These are phyloP conservation scores for Trametes cinnabarina DNA, from an alignment of 768 basidiomycete species.

Conservation along the genomic window DNA sequence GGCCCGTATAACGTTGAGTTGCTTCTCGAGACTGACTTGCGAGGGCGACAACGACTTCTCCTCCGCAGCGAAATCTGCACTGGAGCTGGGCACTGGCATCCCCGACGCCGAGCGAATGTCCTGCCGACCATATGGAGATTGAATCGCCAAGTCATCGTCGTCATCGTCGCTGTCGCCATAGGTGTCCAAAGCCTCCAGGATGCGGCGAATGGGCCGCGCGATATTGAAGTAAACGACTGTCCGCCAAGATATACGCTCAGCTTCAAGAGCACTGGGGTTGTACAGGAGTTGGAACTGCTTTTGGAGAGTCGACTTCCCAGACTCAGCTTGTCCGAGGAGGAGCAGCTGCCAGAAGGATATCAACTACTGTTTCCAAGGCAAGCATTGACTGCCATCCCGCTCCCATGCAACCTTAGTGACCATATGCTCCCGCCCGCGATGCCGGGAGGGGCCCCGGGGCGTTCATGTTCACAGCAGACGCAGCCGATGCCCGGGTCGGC, in stretches of 20 bases:
- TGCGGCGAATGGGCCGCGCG: constrained; percentile 38
- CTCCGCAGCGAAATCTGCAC: neutral
- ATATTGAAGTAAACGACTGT: constrained; percentile 83
- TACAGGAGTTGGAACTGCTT: constrained; percentile 85
- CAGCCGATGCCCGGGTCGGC: neutral
- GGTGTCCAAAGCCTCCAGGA: constrained; percentile 34
- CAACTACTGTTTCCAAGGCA: constrained; percentile 60
- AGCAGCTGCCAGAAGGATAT: constrained; percentile 68
- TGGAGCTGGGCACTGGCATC: constrained; percentile 6
- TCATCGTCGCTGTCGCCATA: constrained; percentile 42
- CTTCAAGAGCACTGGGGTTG: constrained; percentile 65
- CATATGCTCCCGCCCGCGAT: constrained; percentile 35
- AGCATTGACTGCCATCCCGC: neutral
- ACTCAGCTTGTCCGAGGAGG: constrained; percentile 75
- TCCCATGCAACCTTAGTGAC: constrained; percentile 23
- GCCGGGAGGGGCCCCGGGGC: no score
- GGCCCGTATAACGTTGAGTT: constrained; percentile 43
- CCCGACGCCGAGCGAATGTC: constrained; percentile 5
- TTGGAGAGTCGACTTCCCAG: constrained; percentile 79
- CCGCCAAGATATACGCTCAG: constrained; percentile 72
- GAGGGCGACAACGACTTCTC: constrained; percentile 17
- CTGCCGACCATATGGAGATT: constrained; percentile 29
- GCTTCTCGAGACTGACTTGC: constrained; percentile 20
- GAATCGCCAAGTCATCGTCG: constrained; percentile 46
- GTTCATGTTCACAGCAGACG: neutral